These are phyloP conservation scores for Elasticomyces elasticus DNA, from an alignment of 495 filamentous ascomycete genomes.

Conservation along the genomic window DNA sequence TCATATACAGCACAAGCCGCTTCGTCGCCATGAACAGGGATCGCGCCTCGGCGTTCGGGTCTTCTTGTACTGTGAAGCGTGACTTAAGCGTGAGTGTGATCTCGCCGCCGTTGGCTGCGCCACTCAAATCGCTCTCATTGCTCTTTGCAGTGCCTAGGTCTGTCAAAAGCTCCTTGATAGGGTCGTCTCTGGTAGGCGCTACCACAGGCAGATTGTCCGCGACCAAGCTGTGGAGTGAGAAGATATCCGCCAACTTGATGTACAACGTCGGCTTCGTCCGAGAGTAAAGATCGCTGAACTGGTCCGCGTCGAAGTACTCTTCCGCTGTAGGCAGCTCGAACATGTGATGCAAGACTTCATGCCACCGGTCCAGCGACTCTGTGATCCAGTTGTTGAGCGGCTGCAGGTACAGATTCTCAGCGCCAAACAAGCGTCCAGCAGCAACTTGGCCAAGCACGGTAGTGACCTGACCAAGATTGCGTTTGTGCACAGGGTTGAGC, in stretches of 20 bases:
- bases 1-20: constrained; percentile 93
- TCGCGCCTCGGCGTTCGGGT: constrained; percentile 85
- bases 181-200: constrained; percentile 72
- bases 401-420: constrained; percentile 90
- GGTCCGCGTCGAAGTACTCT: constrained; percentile 90
- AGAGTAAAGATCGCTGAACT: constrained; percentile 94
- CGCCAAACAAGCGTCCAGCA: constrained; percentile 75
- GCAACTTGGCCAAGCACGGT: constrained; percentile 85
- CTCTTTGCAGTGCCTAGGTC: constrained; percentile 92
- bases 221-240: constrained; percentile 85
- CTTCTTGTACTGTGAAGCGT: constrained; percentile 32
- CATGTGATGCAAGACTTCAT: constrained; percentile 47
- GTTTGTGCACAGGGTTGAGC: constrained; percentile 81
- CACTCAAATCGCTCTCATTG: constrained; percentile 85
- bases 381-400: constrained; percentile 83
- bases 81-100: constrained; percentile 73
- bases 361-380: constrained; percentile 73
- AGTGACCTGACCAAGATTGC: constrained; percentile 80
- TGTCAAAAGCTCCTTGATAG: constrained; percentile 79
- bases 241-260: constrained; percentile 97
- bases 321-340: constrained; percentile 82
- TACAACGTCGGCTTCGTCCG: constrained; percentile 93
- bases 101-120: constrained; percentile 60
- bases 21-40: constrained; percentile 96
- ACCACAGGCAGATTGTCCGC: constrained; percentile 65